A percentile compares a stretch with the other conserved stretches of the same genome.
These are phyloP conservation scores for Penicillium silybi DNA, from an alignment of 495 filamentous ascomycete species.

Conservation along the genomic window DNA sequence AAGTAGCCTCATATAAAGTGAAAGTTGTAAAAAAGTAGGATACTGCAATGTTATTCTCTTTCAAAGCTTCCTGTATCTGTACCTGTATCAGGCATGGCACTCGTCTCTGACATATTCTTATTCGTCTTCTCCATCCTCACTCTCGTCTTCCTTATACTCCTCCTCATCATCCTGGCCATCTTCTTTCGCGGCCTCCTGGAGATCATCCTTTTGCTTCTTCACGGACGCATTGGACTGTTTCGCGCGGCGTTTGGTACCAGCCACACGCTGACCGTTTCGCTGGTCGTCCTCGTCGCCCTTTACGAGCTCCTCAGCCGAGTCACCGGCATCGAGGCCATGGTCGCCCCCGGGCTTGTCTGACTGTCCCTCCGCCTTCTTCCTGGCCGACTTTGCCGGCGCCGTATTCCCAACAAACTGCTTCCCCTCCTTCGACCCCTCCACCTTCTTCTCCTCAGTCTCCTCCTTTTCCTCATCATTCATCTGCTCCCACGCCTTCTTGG, in stretches of 20 bases:
- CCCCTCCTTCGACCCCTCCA: slow-evolving; percentile 36
- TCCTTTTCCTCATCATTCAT: slow-evolving; percentile 44
- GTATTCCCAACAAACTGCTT: slow-evolving; percentile 46
- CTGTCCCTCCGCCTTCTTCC: slow-evolving; percentile 18
- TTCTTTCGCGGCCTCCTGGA: not conserved
- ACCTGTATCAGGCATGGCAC: not conserved
- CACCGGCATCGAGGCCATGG: not conserved
- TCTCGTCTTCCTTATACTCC: not conserved
- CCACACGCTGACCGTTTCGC: not conserved
- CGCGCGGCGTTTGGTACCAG: slow-evolving; percentile 4
- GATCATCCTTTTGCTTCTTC: slow-evolving; percentile 6
- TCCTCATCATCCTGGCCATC: not conserved
- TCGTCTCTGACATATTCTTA: not conserved
- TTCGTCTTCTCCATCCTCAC: not conserved
- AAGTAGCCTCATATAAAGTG: not conserved
- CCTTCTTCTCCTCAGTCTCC: slow-evolving; percentile 43
- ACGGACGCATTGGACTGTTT: slow-evolving; percentile 4
- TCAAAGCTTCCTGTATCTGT: not conserved
- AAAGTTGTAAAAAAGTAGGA: not conserved
- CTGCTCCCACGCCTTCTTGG: slow-evolving; percentile 47
- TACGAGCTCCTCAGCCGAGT: not conserved
- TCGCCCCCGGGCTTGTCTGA: not conserved
- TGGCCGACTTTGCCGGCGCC: slow-evolving; percentile 29
- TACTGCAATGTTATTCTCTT: not conserved
- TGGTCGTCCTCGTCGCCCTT: not conserved